phyloP scores from a whole-genome alignment of 371 early-diverging fungal genomes.

The Rhizomucor miehei region DNA sequence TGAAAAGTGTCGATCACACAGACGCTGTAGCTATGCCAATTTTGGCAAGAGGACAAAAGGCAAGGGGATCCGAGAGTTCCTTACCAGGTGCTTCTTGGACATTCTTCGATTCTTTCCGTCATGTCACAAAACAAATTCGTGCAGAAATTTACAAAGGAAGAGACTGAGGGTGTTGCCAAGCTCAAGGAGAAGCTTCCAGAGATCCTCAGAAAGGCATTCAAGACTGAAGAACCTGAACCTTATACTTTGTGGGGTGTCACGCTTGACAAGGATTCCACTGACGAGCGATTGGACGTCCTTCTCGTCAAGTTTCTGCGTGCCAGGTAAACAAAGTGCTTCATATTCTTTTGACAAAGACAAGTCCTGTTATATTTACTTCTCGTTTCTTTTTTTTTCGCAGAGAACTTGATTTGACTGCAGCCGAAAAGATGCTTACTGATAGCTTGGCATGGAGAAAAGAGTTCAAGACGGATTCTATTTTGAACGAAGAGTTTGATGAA shows the following conservation, averaged over 20 bases:
- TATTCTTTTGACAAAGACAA: not conserved
- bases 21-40: too few species aligned
- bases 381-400: slow-evolving; percentile 8
- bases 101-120: too few species aligned
- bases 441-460: slow-evolving; percentile 55
- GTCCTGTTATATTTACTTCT: not conserved
- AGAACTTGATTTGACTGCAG: slow-evolving; percentile 31
- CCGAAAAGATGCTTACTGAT: slow-evolving; percentile 50
- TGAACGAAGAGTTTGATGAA: slow-evolving; percentile 52
- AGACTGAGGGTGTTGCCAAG: slow-evolving; percentile 37
- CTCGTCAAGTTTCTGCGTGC: slow-evolving; percentile 58
- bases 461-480: slow-evolving; percentile 41
- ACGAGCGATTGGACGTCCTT: slow-evolving; percentile 54
- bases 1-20: too few species aligned
- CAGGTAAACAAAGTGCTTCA: slow-evolving; percentile 40
- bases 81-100: too few species aligned
- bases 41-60: too few species aligned
- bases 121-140: slow-evolving; percentile 23
- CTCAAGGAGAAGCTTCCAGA: slow-evolving; percentile 47
- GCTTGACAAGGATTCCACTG: slow-evolving; percentile 38
- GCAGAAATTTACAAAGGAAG: slow-evolving; percentile 35
- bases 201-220: slow-evolving; percentile 28
- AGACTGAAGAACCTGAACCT: slow-evolving; percentile 24
- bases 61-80: too few species aligned
- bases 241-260: slow-evolving; percentile 52